Evolutionary conservation across 192 early-diverging fungal genomes (phyloP), one percentile per base, ranked within the genome.

Genomic region (Chytriomyces sp.): DNA sequence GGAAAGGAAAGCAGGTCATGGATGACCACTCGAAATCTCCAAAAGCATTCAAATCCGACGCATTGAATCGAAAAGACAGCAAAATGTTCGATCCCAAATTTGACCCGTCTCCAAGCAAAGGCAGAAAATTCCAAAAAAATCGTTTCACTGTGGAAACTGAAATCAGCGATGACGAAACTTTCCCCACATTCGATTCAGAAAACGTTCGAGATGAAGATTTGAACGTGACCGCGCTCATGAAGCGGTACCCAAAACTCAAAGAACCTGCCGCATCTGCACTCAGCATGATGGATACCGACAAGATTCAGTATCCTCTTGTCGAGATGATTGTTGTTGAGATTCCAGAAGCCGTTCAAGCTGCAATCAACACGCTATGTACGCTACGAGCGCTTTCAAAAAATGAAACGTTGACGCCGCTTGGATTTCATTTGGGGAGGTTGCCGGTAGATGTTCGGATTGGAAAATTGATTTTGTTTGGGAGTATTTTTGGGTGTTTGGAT

Each of bases 351-450:
- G 79, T 95, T 6, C 77, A 91, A 61, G 86, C 84, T n/a, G 93
- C 93, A 0, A 82, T 93, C n/a, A 45, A 53, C 20, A 70, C 80
- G 8, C 60, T 83, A 6, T 77, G 79, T 7, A 77, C 74, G 6
- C 72, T 85, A 9, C 47, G 53, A 50, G 71, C 82, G 47, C 6
- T 84, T 61, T 10, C 64, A 46, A 70, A 75, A 5, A 82, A 80
- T 1, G 88, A 88, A 8, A 87, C 86, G 18, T 77, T 96, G 77
- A 89, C 91, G 18, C 87, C 92, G 0, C 83, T 96, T 2, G 94
- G 94, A 18, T 86, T 84, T 28, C 84, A 91, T 61, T 87, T 96
- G 83, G 85, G 87, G 13, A 83, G 85, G 44, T 72, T 96, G 60
- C 93, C 94, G 5, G 89, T 89, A 8, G 94, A 96, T 79, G 71